Base-by-base conservation (phyloP, 2,329 filamentous ascomycete species). In the Claviceps sp. region DNA sequence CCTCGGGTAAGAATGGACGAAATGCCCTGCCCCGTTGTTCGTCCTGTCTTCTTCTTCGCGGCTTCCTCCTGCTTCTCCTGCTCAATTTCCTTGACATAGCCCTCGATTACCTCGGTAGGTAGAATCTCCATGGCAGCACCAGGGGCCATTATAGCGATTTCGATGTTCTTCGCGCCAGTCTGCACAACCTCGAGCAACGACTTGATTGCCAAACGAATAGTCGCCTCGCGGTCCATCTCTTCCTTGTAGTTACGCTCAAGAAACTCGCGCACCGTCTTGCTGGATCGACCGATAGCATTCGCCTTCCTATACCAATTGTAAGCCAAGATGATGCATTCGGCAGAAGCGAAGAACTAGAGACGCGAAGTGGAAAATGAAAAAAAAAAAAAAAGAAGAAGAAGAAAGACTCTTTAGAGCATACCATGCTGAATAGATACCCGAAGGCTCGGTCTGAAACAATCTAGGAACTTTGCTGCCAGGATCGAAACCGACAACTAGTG, bases 51-150 rank as follows among this genome's bases (percentile, higher is more conserved):
- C 84, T 95, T 95, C 79, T 89, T 95, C 42, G 88, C 88, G 23
- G 91, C 91, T 75, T 98, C 93, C 70, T 97, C 93, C 67, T 95
- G 90, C 80, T 98, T 98, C 79, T 98, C 94, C 63, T 90, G 86
- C 76, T 98, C 95, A 69, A 98, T 98, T 71, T 82, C 93, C 82
- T 97, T 97, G 65, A 98, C 94, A 65, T 95, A 96, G 61, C 81
- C 80, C 76, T 98, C 93, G 64, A 98, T 98, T 64, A 95, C 88
- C 68, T 97, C 91, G 36, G 91, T 85, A 2, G 89, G 88, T 60
- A 98, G 79, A 82, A 95, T 90, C 76, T 97, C 90, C 57, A 98
- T 81, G 16, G 78, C 70, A 76, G 95, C 89, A 50, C 88, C 90
- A 6, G 93, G 90, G 7, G 88, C 87, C 89, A 97, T 96, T 65